Evolutionary conservation across 1,284 basidiomycete species (phyloP), one percentile per base, ranked within the genome.

Genomic region (Cryptococcus jaspeensis): DNA sequence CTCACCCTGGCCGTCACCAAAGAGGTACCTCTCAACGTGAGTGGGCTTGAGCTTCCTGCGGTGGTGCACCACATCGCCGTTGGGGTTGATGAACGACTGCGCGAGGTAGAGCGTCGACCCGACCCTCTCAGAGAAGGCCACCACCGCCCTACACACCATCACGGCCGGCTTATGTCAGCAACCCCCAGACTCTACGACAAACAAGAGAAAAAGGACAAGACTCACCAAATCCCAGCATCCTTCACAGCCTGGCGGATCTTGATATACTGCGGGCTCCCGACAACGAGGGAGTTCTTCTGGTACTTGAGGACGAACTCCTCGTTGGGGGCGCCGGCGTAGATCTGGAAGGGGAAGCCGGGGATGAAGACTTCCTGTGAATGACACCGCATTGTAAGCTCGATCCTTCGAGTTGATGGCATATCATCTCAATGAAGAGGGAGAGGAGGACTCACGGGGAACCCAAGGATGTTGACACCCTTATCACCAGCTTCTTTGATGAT

Each of bases 1-100:
- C 56, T 20, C 25, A 58, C 56, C 56, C 43, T 54, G 52, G 12
- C 57, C 57, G 25, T 59, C 57, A 48, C 53, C 57, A 18, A 37
- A 59, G 20, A 59, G 53, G 43, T 59, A 59, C 35, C 57, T 38
- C 57, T 59, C 57, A 41, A 55, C 57, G 42, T 54, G 53, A 20
- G 57, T 59, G 5, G 57, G 57, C 53, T 59, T 59, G 53, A 59
- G 45, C 57, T 59, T 59, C 16, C 57, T 46, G 11, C 57, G 53
- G 35, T 59, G 57, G 23, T 43, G 52, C 11, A 50, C 47, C 3
- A 59, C 53, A 8, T 59, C 53, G 28, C 57, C 57, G 8, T 50
- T 28, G 13, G 53, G 57, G 28, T 51, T 51, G 49, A 55, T 59
- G 57, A 59, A 55, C 12, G 53, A 55, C 22, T 49, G 47, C 15